Base-by-base conservation (phyloP, 2,329 filamentous ascomycete species). In the Cladobotryum protrusum region DNA sequence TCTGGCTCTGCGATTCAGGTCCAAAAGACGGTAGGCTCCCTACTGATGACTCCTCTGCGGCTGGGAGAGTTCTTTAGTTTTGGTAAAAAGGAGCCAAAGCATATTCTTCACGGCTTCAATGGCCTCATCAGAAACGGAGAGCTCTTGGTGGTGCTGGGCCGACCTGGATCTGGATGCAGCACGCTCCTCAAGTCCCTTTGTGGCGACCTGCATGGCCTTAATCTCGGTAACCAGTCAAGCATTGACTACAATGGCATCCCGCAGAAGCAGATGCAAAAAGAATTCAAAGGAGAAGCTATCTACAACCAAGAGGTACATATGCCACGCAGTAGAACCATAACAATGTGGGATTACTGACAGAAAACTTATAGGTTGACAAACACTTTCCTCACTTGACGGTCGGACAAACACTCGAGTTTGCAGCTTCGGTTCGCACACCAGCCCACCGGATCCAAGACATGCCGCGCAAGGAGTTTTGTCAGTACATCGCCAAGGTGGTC, bases 341-440 rank as follows among this genome's bases (percentile, higher is more conserved):
- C 11, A 9, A 8, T 29, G 24, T 29, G 24, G 4, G 6, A 29
- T 29, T 29, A 29, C 24, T 29, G 24, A 29, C 24, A 8, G 7
- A 9, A 29, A 5, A 33, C 17, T 47, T 43, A 5, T 42, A 85
- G 67, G 75, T 77, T 24, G 86, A 89, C 62, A 75, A 85, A 24
- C 87, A 91, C 62, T 91, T 89, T 55, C 83, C 87, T 0, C 83
- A 87, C n/a, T 70, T 93, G 18, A 88, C 83, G 0, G 86, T 91
- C 11, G 81, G 84, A 1, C 77, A 89, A 56, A 92, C 87, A 0
- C 72, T 92, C 0, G 75, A 81, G 45, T 91, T 91, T 61, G 87
- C 87, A 0, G 76, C 87, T 1, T 78, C 82, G 45, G 81, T 82
- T 1, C 75, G 85, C 46, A 86, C 86, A 0, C 86, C 86, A 0